These are phyloP conservation scores for Fraxinus platypoda DNA, from an alignment of 305 asterid species.

Conservation along the genomic window DNA sequence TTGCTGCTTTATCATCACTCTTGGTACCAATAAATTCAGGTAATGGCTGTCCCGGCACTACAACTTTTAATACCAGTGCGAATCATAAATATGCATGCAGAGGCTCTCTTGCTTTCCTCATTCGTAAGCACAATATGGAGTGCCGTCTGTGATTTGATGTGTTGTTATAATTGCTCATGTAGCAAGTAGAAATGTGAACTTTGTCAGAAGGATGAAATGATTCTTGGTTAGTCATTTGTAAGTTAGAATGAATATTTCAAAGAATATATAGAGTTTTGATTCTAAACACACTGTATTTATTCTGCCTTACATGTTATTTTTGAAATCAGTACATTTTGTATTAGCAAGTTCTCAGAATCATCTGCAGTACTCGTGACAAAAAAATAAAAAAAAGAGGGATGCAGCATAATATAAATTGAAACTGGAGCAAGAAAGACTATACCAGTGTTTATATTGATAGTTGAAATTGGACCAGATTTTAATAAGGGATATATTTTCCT, in stretches of 20 bases:
- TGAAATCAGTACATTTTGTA: neutral
- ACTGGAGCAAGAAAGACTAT: neutral
- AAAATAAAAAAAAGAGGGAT: neutral
- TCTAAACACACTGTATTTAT: neutral
- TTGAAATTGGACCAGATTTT: neutral
- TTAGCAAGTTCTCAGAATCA: neutral
- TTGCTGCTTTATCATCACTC: slow-evolving; percentile 1
- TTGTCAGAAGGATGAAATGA: slow-evolving; percentile 2
- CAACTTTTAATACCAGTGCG: neutral
- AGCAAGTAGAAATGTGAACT: neutral
- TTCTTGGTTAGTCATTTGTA: neutral
- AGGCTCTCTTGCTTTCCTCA: neutral
- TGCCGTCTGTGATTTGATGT: neutral
- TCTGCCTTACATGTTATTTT: neutral
- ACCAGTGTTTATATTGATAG: neutral
- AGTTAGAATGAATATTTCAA: neutral
- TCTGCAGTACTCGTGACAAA: neutral
- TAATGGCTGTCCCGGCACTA: neutral
- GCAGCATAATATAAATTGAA: neutral
- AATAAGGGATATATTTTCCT: neutral
- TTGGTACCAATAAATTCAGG: neutral
- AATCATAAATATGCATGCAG: neutral
- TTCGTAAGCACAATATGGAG: neutral
- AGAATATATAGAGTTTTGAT: neutral
- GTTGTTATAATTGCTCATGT: neutral